Base-by-base conservation (phyloP, 2,329 filamentous ascomycete genomes). In the Epichloe gansuensis region DNA sequence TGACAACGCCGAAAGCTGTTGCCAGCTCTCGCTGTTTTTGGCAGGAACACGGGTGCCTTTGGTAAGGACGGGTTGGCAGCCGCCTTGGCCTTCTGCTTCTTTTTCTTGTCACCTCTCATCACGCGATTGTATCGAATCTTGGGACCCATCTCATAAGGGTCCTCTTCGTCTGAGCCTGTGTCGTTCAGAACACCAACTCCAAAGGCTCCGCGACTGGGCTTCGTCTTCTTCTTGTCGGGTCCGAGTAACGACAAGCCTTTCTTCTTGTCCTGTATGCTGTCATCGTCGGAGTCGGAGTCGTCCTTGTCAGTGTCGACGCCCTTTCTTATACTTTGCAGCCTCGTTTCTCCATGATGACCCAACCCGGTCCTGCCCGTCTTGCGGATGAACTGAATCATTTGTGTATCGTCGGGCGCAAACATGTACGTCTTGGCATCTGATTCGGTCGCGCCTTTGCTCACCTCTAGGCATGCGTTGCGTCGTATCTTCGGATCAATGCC, bases 111-210 rank as follows among this genome's bases (percentile, higher is more conserved):
- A 0, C 84, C 85, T 17, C 88, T 89, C 54, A 96, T 80, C 5
- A 84, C 76, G 41, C 83, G 80, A 60, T 87, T 95, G 67, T 95
- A 95, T 12, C 84, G 88, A 64, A 96, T 94, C 58, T 82, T 85
- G 0, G 93, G 93, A 0, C 91, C 91, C 50, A 97, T 84, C 53
- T 91, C 87, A 63, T 95, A 97, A 0, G 89, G 87, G 61, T 96
- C 90, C 60, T 97, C 93, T 45, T 96, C 90, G 58, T 97, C 93
- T 4, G 91, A 96, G 11, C 89, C 90, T 21, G 84, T 93, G 58
- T 96, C 91, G 60, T 97, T 96, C 45, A 97, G 69, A 2, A 96
- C 75, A 0, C 91, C 91, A 13, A 95, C 84, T 0, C 91, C 91
- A 57, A 97, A 88, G 0, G 86, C 88, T 3, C 85, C 80, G 50